Percentiles rank a stretch among this genome's conserved stretches.
These are phyloP conservation scores for Yamadazyma buinensis DNA, from an alignment of 1,139 yeast species.

Conservation along the genomic window DNA sequence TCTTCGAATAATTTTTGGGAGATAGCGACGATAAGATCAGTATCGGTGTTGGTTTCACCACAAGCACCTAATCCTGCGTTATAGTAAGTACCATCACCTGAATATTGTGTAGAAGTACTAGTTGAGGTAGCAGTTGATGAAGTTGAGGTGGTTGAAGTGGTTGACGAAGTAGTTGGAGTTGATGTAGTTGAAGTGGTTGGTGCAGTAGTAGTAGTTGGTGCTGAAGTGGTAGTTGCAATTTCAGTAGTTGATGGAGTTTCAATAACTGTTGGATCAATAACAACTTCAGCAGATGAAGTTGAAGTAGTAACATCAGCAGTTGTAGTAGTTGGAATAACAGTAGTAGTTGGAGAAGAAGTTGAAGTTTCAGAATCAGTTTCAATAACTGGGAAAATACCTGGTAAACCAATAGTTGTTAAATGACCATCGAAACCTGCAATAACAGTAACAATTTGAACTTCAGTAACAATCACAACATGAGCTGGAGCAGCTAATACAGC, in stretches of 20 bases:
- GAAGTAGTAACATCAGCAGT: neutral
- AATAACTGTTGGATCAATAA: constrained; percentile 10
- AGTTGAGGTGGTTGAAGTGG: constrained; percentile 17
- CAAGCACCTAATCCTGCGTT: constrained; percentile 61
- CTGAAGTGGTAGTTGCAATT: constrained; percentile 10
- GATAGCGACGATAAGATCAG: constrained; percentile 47
- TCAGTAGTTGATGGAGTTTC: constrained; percentile 10
- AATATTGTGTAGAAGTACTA: constrained; percentile 15
- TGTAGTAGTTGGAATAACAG: constrained; percentile 4
- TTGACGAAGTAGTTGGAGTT: constrained; percentile 11
- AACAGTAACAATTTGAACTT: constrained; percentile 12
- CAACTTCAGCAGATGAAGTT: constrained; percentile 11
- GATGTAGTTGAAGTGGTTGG: constrained; percentile 10
- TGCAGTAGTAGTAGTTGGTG: constrained; percentile 19
- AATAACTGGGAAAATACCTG: constrained; percentile 6
- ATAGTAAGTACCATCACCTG: constrained; percentile 62
- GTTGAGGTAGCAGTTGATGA: constrained; percentile 17
- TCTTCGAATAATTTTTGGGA: constrained; percentile 33
- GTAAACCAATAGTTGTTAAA: constrained; percentile 12
- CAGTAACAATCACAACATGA: constrained; percentile 13
- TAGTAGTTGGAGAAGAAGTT: constrained; percentile 8
- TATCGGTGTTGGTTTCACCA: constrained; percentile 44
- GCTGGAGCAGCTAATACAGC: constrained; percentile 14
- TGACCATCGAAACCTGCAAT: constrained; percentile 10
- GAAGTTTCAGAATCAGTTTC: constrained; percentile 12